phyloP scores from a whole-genome alignment of 2,329 filamentous ascomycete genomes.

The Exutisphaerella laricina region DNA sequence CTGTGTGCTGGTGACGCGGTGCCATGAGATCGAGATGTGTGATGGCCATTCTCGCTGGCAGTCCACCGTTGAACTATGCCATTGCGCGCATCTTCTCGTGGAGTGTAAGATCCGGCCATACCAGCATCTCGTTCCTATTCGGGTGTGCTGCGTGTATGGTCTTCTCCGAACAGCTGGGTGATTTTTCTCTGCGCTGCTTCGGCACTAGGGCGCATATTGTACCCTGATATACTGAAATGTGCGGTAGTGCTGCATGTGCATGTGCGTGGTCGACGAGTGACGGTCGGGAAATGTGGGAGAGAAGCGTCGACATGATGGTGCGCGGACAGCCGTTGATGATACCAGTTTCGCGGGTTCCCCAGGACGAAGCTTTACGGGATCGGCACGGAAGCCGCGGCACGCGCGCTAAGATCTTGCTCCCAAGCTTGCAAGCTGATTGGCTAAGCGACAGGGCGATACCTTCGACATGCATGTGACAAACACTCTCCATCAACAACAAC shows the following conservation, averaged over 20 bases:
- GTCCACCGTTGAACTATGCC: conserved; percentile 30
- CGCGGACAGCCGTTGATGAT: too few relatives aligned
- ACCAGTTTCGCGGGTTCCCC: too few relatives aligned
- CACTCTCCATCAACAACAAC: conserved; percentile 14
- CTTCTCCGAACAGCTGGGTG: not conserved
- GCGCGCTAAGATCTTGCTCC: too few relatives aligned
- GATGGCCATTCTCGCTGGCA: conserved; percentile 3
- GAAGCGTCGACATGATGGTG: too few relatives aligned
- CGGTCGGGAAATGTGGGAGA: too few relatives aligned
- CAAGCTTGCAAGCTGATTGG: too few relatives aligned
- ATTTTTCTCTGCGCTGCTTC: not conserved
- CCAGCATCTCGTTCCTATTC: conserved; percentile 3
- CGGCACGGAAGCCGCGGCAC: too few relatives aligned
- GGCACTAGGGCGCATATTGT: not conserved
- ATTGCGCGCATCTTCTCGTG: conserved; percentile 23
- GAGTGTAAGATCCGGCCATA: conserved; percentile 23
- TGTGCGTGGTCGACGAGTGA: too few relatives aligned
- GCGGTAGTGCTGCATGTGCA: too few relatives aligned
- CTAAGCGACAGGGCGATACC: too few relatives aligned
- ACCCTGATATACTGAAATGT: too few relatives aligned
- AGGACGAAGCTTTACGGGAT: too few relatives aligned
- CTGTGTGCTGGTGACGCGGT: not conserved
- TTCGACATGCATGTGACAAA: conserved; percentile 13
- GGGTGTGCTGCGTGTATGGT: not conserved
- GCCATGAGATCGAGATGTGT: conserved; percentile 17